Evolutionary conservation across 177 flowering plant genomes (phyloP), one percentile per base, ranked within the genome.

Genomic region (Tripterygium wilfordii): DNA sequence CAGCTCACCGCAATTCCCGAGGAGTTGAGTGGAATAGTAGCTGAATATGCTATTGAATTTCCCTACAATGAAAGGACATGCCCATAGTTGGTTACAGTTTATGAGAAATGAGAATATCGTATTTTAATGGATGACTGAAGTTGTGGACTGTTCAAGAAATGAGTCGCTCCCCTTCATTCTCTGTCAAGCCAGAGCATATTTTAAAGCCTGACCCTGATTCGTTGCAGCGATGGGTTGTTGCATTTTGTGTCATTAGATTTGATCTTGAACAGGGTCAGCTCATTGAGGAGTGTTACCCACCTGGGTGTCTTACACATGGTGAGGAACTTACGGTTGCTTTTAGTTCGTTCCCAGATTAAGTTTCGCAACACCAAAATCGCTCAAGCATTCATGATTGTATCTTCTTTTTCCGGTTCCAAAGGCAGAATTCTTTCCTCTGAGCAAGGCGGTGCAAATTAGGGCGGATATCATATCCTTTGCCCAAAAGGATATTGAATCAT

Each of bases 261-360:
- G 99, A 94, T 66, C 92, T 94, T 8, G 96, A 94, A 50, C 97
- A 82, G 43, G 99, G 99, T 37, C 99, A 94, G 81, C 78, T 94
- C 22, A 81, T 90, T 52, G 99, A 94, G 58, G 95, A 94, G 58
- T 87, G 94, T 61, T 85, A 73, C 51, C 99, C 99, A 23, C 79
- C 87, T 12, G 82, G 65, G 31, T 75, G 72, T 51, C 67, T 94
- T 45, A 63, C 81, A 25, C 81, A 76, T 42, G 86, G 76, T 29
- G 97, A 94, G 63, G 97, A 94, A 62, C 83, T 85, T 28, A 84
- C 79, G 64, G 67, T 89, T 44, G 87, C 96, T 2, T 87, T 80
- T 50, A 85, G 68, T 60, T 94, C 99, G 4, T 94, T 94, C 58
- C 97, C 99, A 0, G 99, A 94, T 70, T 90, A 97, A 3, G 85